Base-by-base conservation (phyloP, 805 yeast genomes). In the Yarrowia sp. region DNA sequence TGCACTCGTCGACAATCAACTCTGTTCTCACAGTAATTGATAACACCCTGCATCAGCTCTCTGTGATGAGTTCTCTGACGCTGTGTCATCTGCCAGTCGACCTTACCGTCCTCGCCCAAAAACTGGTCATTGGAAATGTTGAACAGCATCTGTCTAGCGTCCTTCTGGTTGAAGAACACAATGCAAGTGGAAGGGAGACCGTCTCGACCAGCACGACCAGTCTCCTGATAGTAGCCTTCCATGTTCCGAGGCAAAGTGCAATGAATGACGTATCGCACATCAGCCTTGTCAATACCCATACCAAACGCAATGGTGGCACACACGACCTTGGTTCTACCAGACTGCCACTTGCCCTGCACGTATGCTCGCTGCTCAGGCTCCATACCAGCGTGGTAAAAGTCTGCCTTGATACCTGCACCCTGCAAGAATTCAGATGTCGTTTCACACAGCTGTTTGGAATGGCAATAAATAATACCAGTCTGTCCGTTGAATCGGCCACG, bases 261-360 rank as follows among this genome's bases (percentile, higher is more conserved):
- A 79, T 95, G 99, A 50, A 91, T 87, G 3, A 95, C 98, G 80
- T 84, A 93, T 58, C 99, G 82, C 12, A 95, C 99, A 78, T 95
- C 97, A 0, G 97, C 90, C 77, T 95, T 95, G 79, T 95, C 99
- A 69, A 95, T 94, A 59, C 99, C 99, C 99, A 95, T 95, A 36
- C 99, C 99, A 82, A 95, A 95, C 0, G 99, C 99, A 74, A 95
- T 90, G 0, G 99, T 95, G 0, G 99, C 99, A 80, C 98, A 94
- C 14, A 95, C 92, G 0, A 93, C 89, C 75, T 88, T 89, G 26
- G 89, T 79, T 22, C 78, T 76, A 68, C 89, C 89, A 1, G 79
- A 75, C 77, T 95, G 99, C 99, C 99, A 95, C 41, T 79, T 81
- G 26, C 80, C 80, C 77, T 95, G 99, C n/a, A 92, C 86, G 3